Base-by-base conservation (phyloP, 129 eudicot species). In the Flaveria trinervia region DNA sequence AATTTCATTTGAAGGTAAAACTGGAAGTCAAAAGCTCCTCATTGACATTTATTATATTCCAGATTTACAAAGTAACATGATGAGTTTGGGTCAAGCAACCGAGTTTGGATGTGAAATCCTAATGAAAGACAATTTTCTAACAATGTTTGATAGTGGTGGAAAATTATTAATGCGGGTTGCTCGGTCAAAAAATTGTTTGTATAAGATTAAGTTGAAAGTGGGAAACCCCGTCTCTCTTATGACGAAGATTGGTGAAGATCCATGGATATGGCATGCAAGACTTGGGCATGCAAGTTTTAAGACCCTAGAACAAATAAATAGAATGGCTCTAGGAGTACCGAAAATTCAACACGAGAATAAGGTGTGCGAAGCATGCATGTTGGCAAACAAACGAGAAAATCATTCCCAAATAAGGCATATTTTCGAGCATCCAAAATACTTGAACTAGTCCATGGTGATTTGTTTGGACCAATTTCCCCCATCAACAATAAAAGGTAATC, bases 201-300 rank as follows among this genome's bases (percentile, higher is more conserved):
- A 69, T 15, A 69, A 44, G n/a, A 46, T 25, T 0, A 11, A 20
- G 13, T 17, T 69, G 14, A 13, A 46, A 11, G 25, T 46, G 0
- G 59, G 59, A 0, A 23, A 22, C 23, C 59, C 73, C 7, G 46
- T 23, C 6, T 69, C 41, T 14, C 23, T 69, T 33, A 55, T 44
- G 13, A 13, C 36, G 1, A 22, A 10, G 57, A 12, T 69, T 1
- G 1, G 20, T 44, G 25, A 68, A 10, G 55, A 43, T 1, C 11
- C 28, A 2, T 68, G 59, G 60, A 45, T 69, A 5, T 69, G 74
- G 59, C 74, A 69, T 48, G 74, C 74, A 3, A 46, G 74, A 23
- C 22, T 69, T 0, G 59, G 74, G 59, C 74, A 69, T 41, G 28
- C 30, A 0, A 69, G 48, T 17, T 46, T 45, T 13, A 9, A 13